Conservation (phyloP, 1,284 basidiomycete species). For the Microbotryomycetes sp. region DNA sequence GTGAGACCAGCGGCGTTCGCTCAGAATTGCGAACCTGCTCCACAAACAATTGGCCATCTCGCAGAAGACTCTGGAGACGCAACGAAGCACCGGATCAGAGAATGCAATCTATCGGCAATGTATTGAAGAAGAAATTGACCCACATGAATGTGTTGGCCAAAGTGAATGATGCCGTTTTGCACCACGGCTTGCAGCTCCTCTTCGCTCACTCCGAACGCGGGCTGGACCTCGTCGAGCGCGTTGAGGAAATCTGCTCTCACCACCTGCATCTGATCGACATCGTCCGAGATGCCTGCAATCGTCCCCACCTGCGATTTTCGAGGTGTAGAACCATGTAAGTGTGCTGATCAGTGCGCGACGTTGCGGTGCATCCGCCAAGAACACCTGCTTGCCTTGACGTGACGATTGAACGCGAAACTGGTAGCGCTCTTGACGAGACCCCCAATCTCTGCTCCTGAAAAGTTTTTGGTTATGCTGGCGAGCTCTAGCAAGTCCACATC, state of each 20-base stretch:
- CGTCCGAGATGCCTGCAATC: slow-evolving; percentile 90
- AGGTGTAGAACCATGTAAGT: neutral
- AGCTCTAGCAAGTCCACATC: slow-evolving; percentile 85
- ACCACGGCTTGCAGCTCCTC: slow-evolving; percentile 92
- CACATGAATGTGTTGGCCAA: slow-evolving; percentile 65
- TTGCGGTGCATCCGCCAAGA: slow-evolving; percentile 3
- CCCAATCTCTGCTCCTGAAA: slow-evolving; percentile 92
- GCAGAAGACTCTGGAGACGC: slow-evolving; percentile 63
- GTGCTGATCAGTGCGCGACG: neutral
- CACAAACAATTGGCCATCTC: slow-evolving; percentile 85
- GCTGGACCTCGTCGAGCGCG: slow-evolving; percentile 90
- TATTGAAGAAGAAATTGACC: slow-evolving; percentile 39
- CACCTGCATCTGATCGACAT: slow-evolving; percentile 88
- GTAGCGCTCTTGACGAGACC: slow-evolving; percentile 97
- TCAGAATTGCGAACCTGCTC: slow-evolving; percentile 89
- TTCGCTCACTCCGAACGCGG: slow-evolving; percentile 95
- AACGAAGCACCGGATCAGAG: neutral
- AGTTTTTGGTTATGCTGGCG: slow-evolving; percentile 86
- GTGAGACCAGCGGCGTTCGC: slow-evolving; percentile 84
- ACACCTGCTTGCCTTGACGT: slow-evolving; percentile 62
- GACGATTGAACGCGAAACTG: slow-evolving; percentile 94
- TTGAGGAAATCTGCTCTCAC: slow-evolving; percentile 81
- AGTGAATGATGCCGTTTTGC: slow-evolving; percentile 96
- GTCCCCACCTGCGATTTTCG: slow-evolving; percentile 65
- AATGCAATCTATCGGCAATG: slow-evolving; percentile 46